Conservation (phyloP, 2,329 filamentous ascomycete species). For the Xenoacremonium recifei region DNA sequence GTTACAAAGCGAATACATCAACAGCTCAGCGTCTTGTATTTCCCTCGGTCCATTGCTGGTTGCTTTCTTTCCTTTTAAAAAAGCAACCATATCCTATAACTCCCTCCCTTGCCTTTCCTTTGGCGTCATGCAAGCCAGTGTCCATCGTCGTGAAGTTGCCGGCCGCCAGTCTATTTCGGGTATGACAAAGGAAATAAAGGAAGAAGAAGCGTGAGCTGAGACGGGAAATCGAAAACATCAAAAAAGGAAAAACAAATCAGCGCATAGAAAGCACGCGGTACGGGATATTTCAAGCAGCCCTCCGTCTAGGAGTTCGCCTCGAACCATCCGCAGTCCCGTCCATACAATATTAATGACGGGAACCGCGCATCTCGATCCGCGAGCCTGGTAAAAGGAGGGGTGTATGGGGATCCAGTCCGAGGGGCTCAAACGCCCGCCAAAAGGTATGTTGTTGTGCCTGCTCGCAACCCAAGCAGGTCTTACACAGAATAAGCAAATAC, state of each 20-base stretch:
- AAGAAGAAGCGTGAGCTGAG: background rate
- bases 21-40: slow-evolving; percentile 25
- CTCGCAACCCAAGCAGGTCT: slow-evolving; percentile 11
- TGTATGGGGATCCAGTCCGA: slow-evolving; percentile 17
- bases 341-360: no score
- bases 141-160: slow-evolving; percentile 27
- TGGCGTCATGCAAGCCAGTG: slow-evolving; percentile 25
- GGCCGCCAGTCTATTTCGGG: slow-evolving; percentile 27
- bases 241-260: slow-evolving; percentile 9
- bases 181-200: slow-evolving; percentile 20
- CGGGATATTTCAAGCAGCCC: slow-evolving; percentile 19
- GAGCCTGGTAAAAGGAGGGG: slow-evolving; percentile 7
- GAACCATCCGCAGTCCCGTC: slow-evolving; percentile 10
- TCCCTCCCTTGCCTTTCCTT: slow-evolving; percentile 25
- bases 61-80: slow-evolving; percentile 13
- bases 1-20: slow-evolving; percentile 28
- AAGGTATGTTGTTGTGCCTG: slow-evolving; percentile 11
- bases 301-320: slow-evolving; percentile 27
- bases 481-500: slow-evolving; percentile 17
- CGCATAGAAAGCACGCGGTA: slow-evolving; percentile 18
- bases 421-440: slow-evolving; percentile 18
- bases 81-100: slow-evolving; percentile 23
- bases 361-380: no score
- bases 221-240: slow-evolving; percentile 18
- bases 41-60: slow-evolving; percentile 21